phyloP scores from a whole-genome alignment of 2,329 filamentous ascomycete species.

The Diplodia mutila region DNA sequence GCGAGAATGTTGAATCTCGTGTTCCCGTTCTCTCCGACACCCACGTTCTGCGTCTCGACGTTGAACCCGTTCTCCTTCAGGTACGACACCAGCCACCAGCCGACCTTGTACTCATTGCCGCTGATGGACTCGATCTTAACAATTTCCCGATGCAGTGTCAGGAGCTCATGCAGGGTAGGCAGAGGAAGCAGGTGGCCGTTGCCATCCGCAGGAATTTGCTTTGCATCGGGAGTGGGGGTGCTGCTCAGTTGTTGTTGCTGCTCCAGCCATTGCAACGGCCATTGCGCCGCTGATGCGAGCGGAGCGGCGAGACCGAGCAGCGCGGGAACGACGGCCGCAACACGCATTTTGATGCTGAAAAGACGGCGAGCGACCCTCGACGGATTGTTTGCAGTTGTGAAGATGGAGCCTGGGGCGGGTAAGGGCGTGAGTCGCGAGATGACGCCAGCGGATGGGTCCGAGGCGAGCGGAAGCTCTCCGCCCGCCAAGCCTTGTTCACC shows the following conservation, averaged over 20 bases:
- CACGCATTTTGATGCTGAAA: conserved; percentile 13
- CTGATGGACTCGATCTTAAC: conserved; percentile 73
- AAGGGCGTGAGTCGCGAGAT: conserved; percentile 8
- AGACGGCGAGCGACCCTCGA: neutral
- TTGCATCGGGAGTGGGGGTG: conserved; percentile 11
- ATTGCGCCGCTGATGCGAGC: conserved; percentile 9
- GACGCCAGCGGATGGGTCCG: conserved; percentile 12
- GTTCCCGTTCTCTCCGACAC: neutral
- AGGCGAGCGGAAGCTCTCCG: conserved; percentile 14
- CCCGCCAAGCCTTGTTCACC: conserved; percentile 10
- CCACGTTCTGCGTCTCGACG: conserved; percentile 62
- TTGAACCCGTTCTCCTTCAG: conserved; percentile 64
- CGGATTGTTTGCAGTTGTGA: neutral
- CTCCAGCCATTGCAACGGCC: neutral
- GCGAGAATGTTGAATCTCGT: conserved; percentile 78
- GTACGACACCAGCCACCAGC: conserved; percentile 69
- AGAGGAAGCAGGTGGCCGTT: conserved; percentile 18
- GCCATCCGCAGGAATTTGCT: neutral
- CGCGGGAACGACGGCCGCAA: neutral
- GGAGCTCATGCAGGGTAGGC: conserved; percentile 52
- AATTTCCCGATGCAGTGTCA: conserved; percentile 76
- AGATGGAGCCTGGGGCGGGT: neutral
- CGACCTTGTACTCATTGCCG: conserved; percentile 69
- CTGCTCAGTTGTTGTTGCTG: neutral
- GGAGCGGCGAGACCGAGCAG: neutral